phyloP scores from a whole-genome alignment of 768 basidiomycete genomes.

The Dacryopinax spathularia region DNA sequence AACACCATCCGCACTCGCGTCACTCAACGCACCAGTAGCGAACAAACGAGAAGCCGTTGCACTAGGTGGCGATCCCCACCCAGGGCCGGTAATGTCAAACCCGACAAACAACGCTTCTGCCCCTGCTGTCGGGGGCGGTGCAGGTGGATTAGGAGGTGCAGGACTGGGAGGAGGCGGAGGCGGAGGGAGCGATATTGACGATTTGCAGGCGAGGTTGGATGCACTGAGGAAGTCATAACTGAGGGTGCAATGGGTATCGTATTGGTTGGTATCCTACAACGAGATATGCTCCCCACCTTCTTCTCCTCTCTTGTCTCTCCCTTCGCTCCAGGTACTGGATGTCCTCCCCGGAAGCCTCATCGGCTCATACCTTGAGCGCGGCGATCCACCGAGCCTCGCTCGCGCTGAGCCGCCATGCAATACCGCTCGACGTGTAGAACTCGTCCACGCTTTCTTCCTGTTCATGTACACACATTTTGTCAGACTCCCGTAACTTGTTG shows the following conservation, averaged over 20 bases:
- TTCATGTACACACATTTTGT: neutral
- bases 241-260: constrained; percentile 6
- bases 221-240: constrained; percentile 40
- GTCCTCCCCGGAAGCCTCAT: too few relatives aligned
- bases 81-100: constrained; percentile 16
- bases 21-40: constrained; percentile 14
- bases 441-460: constrained; percentile 92
- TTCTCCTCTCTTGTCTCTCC: neutral
- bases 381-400: constrained; percentile 63
- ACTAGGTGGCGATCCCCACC: constrained; percentile 51
- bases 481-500: constrained; percentile 2
- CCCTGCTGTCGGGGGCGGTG: constrained; percentile 13
- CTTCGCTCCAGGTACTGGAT: neutral
- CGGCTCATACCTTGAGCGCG: constrained; percentile 25
- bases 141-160: too few relatives aligned
- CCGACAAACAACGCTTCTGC: neutral
- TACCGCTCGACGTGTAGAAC: constrained; percentile 86
- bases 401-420: constrained; percentile 68
- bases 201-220: constrained; percentile 84
- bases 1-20: constrained; percentile 13
- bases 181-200: constrained; percentile 66
- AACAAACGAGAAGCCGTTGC: constrained; percentile 36
- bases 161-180: constrained; percentile 30
- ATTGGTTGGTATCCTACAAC: neutral
- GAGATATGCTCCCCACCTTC: neutral